Evolutionary conservation across 2,329 filamentous ascomycete species (phyloP), one percentile per base, ranked within the genome.

Genomic region (Tolypocladium paradoxum): DNA sequence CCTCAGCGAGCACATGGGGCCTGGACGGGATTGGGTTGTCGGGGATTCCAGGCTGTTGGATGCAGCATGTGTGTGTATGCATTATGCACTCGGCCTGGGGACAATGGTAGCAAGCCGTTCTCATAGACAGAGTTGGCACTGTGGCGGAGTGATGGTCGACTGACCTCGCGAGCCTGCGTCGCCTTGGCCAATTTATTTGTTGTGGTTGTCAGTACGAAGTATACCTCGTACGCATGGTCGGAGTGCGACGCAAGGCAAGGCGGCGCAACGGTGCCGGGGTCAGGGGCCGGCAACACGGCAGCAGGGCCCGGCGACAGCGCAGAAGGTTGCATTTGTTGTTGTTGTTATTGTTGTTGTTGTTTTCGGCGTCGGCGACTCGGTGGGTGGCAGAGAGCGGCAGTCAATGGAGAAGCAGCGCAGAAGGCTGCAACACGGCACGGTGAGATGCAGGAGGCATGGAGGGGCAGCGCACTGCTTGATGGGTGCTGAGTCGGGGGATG

Each of bases 401-500:
- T 16, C 22, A 6, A 33, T 48, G 45, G 45, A 12, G 45, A 33
- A 12, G 38, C 38, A 20, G 38, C 38, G 43, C 27, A 31, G 29
- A 20, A 9, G 6, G 6, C 24, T 27, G 43, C 24, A 47, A 20
- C 27, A 16, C 16, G 18, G 27, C 22, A 31, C 24, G 14, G 29
- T 46, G 16, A 31, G 7, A n/a, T n/a, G n/a, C n/a, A 11, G 27
- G 43, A 20, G 6, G 29, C 16, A 20, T 33, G 45, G 18, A 7
- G 9, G 16, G 33, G 20, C 37, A 16, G 22, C 38, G 38, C 12
- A 43, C n/a, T n/a, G n/a, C n/a, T n/a, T n/a, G 53, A 37, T 50
- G 54, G 48, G 54, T 60, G 56, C 55, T 56, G 53, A 48, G 48
- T 52, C 36, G 49, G 34, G 46, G 49, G 52, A 53, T 55, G 53